Percentiles rank a stretch among this genome's conserved stretches.
phyloP scores from a whole-genome alignment of 1,139 yeast genomes.

The Pichiaceae sp. region DNA sequence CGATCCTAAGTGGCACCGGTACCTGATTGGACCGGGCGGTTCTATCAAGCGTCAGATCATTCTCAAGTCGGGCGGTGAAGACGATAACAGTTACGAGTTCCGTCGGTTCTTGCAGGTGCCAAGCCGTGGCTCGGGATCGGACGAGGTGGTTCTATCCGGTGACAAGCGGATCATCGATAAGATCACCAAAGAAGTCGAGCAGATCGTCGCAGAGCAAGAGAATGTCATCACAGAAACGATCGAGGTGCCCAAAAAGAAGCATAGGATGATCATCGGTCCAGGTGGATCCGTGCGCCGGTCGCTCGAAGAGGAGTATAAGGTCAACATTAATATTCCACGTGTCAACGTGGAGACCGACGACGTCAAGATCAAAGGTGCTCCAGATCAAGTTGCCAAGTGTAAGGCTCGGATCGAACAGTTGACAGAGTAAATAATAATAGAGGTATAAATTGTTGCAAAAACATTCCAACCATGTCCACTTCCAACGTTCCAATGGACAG shows the following conservation, averaged over 20 bases:
- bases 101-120: slow-evolving; percentile 69
- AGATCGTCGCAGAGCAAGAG: slow-evolving; percentile 59
- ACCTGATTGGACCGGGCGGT: slow-evolving; percentile 78
- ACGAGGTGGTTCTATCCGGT: slow-evolving; percentile 63
- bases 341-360: slow-evolving; percentile 38
- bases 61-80: slow-evolving; percentile 61
- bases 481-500: slow-evolving; percentile 34
- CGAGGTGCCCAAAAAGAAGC: slow-evolving; percentile 66
- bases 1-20: slow-evolving; percentile 71
- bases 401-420: slow-evolving; percentile 41
- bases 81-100: slow-evolving; percentile 33
- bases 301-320: slow-evolving; percentile 63
- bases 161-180: slow-evolving; percentile 66
- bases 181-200: slow-evolving; percentile 56
- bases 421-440: background rate
- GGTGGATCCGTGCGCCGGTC: slow-evolving; percentile 70
- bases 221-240: slow-evolving; percentile 48
- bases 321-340: slow-evolving; percentile 62
- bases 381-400: slow-evolving; percentile 52
- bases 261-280: slow-evolving; percentile 73
- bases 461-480: background rate
- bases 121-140: slow-evolving; percentile 55
- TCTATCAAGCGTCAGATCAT: slow-evolving; percentile 68
- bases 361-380: slow-evolving; percentile 48
- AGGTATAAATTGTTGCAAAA: too few species aligned